A percentile compares a stretch with the other conserved stretches of the same genome.
Conservation (phyloP, 2,329 filamentous ascomycete species). For the Rutstroemia sp. region DNA sequence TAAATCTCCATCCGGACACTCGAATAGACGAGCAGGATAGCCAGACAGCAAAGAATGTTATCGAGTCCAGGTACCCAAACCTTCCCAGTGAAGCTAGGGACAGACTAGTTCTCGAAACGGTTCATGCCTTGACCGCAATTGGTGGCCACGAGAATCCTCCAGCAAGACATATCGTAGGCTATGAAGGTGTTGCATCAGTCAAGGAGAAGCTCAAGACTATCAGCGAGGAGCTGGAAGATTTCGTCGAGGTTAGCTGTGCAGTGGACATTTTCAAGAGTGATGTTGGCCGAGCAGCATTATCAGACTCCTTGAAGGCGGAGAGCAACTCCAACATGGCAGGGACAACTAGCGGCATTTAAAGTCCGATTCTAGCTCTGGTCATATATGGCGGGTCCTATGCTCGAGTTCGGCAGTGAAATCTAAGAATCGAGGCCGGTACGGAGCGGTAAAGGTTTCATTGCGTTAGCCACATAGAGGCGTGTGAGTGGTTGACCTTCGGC, state of each 20-base stretch:
- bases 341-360: neutral
- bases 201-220: conserved; percentile 96
- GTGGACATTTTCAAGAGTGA: conserved; percentile 30
- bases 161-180: conserved; percentile 85
- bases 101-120: conserved; percentile 75
- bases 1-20: conserved; percentile 68
- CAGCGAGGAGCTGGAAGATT: conserved; percentile 92
- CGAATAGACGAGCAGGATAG: conserved; percentile 29
- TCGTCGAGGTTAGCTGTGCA: conserved; percentile 71
- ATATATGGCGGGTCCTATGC: no score
- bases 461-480: no score
- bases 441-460: no score
- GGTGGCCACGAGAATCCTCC: conserved; percentile 95
- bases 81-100: conserved; percentile 63
- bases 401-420: no score
- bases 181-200: conserved; percentile 78
- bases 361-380: neutral
- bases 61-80: conserved; percentile 65
- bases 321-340: neutral
- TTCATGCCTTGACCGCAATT: conserved; percentile 84
- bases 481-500: no score
- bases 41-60: conserved; percentile 23
- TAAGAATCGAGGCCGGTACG: no score
- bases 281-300: conserved; percentile 23
- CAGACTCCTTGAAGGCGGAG: conserved; percentile 5